Base-by-base conservation (phyloP, 345 rosid genomes). In the Barbarea vulgaris region DNA sequence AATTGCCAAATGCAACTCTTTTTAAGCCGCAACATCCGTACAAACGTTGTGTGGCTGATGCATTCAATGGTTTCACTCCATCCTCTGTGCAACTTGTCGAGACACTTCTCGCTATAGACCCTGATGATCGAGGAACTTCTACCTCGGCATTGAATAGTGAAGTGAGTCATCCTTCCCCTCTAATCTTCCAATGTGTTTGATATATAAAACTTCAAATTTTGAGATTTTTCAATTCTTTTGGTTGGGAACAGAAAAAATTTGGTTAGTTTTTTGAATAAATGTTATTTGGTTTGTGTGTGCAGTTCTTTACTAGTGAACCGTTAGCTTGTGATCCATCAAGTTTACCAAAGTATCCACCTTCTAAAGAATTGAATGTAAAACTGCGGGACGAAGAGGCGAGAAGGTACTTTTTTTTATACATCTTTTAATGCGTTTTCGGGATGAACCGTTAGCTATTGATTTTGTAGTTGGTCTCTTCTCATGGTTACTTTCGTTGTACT, bases 261-360 rank as follows among this genome's bases (percentile, higher is more conserved):
- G 9, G 14, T 51, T 25, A 65, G 55, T 52, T 53, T 52, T 39
- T 76, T 31, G 34, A 39, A 52, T 61, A 48, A 19, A 75, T 75
- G 31, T 67, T 36, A 21, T 56, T 57, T 72, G 72, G 33, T 78
- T 82, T 70, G 34, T 78, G 62, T 42, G 51, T 73, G 48, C 89
- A 93, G 96, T 93, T 90, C 83, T 94, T 94, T 79, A 87, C 77
- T 24, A 85, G 83, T 8, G 92, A 94, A 83, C 98, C 98, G 4
- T 76, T 33, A 78, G 87, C 95, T 9, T 93, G 91, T 74, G 93
- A 93, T 65, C 89, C 97, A 46, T 89, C 91, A 59, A 88, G 90
- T 78, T 83, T 93, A 47, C 98, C 98, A 0, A 89, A 82, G 71
- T 91, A 88, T 82, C 97, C 97, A 65, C 98, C 98, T 53, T 85